Percentiles rank a stretch among this genome's conserved stretches.
These are phyloP conservation scores for Rhizodiscina lignyota DNA, from an alignment of 495 filamentous ascomycete genomes.

Conservation along the genomic window DNA sequence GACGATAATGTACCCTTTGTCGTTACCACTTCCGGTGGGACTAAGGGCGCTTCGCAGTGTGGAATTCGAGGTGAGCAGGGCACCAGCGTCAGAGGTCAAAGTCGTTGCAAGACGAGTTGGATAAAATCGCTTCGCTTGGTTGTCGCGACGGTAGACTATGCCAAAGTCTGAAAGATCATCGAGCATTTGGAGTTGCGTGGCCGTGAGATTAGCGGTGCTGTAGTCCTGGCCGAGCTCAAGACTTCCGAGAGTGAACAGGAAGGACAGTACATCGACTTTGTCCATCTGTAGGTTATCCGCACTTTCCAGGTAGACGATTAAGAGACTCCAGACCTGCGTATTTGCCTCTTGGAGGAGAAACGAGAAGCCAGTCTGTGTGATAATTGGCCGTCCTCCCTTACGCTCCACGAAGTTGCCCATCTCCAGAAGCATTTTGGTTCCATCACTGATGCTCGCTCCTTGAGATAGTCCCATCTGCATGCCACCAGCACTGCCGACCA, in stretches of 20 bases:
- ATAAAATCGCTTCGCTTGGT: conserved; percentile 51
- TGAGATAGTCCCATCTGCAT: conserved; percentile 28
- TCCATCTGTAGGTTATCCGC: conserved; percentile 62
- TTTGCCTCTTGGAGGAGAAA: conserved; percentile 91
- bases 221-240: conserved; percentile 85
- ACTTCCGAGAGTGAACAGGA: conserved; percentile 88
- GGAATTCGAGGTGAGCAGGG: conserved; percentile 33
- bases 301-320: conserved; percentile 83
- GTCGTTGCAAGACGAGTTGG: conserved; percentile 91
- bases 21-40: conserved; percentile 9
- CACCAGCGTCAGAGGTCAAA: conserved; percentile 65
- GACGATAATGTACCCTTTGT: conserved; percentile 76
- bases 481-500: conserved; percentile 56
- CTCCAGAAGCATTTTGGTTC: conserved; percentile 67
- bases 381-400: conserved; percentile 39
- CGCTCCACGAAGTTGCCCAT: conserved; percentile 65
- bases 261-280: conserved; percentile 80
- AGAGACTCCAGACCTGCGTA: conserved; percentile 87
- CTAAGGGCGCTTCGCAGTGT: conserved; percentile 18
- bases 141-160: conserved; percentile 55
- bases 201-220: conserved; percentile 58
- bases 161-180: conserved; percentile 77
- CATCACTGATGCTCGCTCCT: conserved; percentile 40
- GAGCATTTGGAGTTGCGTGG: conserved; percentile 72
- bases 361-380: conserved; percentile 83